Conservation (phyloP, 2,329 filamentous ascomycete species). For the Orbilia quercus region DNA sequence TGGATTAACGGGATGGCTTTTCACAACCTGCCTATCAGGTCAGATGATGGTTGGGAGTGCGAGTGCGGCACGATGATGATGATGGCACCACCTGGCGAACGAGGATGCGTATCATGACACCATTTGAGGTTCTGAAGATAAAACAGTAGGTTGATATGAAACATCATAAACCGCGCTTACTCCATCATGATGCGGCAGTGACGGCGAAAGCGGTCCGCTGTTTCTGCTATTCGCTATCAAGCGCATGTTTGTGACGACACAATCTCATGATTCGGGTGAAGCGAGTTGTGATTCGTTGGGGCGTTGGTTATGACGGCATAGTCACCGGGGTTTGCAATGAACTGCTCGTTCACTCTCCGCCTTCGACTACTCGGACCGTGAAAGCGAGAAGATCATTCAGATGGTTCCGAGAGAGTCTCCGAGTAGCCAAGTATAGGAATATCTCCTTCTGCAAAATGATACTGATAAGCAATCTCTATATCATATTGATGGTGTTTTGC, state of each 20-base stretch:
- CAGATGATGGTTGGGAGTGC: not conserved
- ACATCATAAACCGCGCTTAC: not conserved
- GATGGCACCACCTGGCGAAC: not conserved
- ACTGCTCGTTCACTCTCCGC: not conserved
- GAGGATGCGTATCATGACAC: constrained; percentile 11
- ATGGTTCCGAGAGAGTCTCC: not conserved
- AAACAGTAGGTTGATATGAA: not conserved
- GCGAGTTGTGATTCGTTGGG: not conserved
- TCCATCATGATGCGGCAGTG: constrained; percentile 22
- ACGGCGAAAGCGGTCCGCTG: not conserved
- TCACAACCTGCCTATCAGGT: not conserved
- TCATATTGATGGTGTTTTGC: constrained; percentile 1
- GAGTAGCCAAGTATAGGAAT: not conserved
- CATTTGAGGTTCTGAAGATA: not conserved
- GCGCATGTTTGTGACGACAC: constrained; percentile 1
- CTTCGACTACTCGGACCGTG: not conserved
- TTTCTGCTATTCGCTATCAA: not conserved
- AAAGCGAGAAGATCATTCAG: constrained; percentile 1
- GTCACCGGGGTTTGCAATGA: no score
- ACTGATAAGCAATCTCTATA: not conserved
- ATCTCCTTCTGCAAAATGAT: not conserved
- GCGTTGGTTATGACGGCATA: constrained; percentile 12
- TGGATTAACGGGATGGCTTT: no score
- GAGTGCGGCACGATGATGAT: constrained; percentile 16
- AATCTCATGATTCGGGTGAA: not conserved